Conservation (phyloP, 2,329 filamentous ascomycete species). For the Geosmithia putterillii region DNA sequence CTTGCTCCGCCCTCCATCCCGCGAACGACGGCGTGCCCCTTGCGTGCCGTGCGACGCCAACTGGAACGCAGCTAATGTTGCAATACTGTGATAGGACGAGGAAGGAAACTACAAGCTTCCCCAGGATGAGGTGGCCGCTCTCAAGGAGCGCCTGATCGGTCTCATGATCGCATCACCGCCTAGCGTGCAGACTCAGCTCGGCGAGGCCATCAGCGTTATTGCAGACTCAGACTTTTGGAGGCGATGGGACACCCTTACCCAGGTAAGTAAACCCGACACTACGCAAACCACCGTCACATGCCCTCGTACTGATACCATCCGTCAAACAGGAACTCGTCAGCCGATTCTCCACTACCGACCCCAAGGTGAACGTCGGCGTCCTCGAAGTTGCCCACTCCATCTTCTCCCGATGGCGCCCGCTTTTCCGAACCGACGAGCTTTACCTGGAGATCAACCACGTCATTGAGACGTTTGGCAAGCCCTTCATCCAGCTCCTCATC, state of each 20-base stretch:
- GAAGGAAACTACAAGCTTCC: slow-evolving; percentile 88
- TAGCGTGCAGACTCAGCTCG: slow-evolving; percentile 83
- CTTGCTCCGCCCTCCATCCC: slow-evolving; percentile 1
- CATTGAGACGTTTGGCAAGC: slow-evolving; percentile 66
- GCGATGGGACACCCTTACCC: slow-evolving; percentile 89
- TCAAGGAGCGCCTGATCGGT: slow-evolving; percentile 91
- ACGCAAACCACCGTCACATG: slow-evolving; percentile 4
- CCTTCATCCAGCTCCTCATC: slow-evolving; percentile 70
- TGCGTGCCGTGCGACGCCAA: too few relatives aligned
- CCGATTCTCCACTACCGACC: slow-evolving; percentile 70
- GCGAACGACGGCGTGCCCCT: neutral
- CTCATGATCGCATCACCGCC: slow-evolving; percentile 89
- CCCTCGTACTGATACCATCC: neutral
- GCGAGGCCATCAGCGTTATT: slow-evolving; percentile 93
- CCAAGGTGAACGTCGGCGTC: slow-evolving; percentile 82
- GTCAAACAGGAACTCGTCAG: slow-evolving; percentile 64
- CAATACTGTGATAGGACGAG: slow-evolving; percentile 52
- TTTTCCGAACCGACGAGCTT: slow-evolving; percentile 85
- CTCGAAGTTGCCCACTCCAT: slow-evolving; percentile 97
- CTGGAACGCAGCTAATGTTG: too few relatives aligned
- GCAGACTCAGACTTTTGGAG: slow-evolving; percentile 97
- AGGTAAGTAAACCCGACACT: slow-evolving; percentile 33
- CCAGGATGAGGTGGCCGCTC: slow-evolving; percentile 68
- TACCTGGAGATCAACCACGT: slow-evolving; percentile 97
- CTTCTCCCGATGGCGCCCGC: slow-evolving; percentile 87